Evolutionary conservation across 257 asterid species (phyloP).

Genomic region (Haberlea rhodopensis): DNA sequence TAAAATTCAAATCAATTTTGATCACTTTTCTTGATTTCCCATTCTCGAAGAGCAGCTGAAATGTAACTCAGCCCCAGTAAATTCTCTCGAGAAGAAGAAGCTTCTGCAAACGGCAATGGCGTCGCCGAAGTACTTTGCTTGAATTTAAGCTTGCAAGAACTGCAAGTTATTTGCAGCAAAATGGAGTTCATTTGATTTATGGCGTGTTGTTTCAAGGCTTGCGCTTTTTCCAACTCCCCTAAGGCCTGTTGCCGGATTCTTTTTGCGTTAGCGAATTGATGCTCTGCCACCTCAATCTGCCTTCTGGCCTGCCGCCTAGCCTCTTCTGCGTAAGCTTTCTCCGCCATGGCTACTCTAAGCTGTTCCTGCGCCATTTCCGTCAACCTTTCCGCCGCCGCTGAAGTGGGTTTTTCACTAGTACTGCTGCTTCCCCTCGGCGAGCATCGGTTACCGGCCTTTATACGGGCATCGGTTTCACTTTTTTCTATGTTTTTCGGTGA

Average conservation of each 20-base stretch:
- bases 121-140: constrained; percentile 19
- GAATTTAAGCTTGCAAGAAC: constrained; percentile 59
- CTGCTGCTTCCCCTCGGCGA: constrained; percentile 32
- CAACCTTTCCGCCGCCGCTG: constrained; percentile 22
- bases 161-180: constrained; percentile 59
- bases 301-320: constrained; percentile 62
- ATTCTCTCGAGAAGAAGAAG: constrained; percentile 28
- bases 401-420: constrained; percentile 29
- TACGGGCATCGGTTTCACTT: constrained; percentile 4
- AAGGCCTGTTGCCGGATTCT: constrained; percentile 72
- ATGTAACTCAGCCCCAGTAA: constrained; percentile 39
- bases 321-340: constrained; percentile 70
- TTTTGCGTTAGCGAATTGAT: constrained; percentile 68
- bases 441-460: background rate
- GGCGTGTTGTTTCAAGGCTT: constrained; percentile 54
- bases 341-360: constrained; percentile 51
- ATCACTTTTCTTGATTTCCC: constrained; percentile 41
- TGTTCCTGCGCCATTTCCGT: constrained; percentile 43
- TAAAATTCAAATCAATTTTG: constrained; percentile 28
- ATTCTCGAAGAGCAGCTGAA: constrained; percentile 52
- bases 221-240: constrained; percentile 62
- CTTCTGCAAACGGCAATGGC: constrained; percentile 10
- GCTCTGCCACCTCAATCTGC: constrained; percentile 73
- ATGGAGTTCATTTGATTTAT: constrained; percentile 52
- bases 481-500: constrained; percentile 31